Percentiles rank a stretch among this genome's conserved stretches.
Evolutionary conservation across 2,329 filamentous ascomycete species (phyloP).

Genomic region (Exophiala sideris): DNA sequence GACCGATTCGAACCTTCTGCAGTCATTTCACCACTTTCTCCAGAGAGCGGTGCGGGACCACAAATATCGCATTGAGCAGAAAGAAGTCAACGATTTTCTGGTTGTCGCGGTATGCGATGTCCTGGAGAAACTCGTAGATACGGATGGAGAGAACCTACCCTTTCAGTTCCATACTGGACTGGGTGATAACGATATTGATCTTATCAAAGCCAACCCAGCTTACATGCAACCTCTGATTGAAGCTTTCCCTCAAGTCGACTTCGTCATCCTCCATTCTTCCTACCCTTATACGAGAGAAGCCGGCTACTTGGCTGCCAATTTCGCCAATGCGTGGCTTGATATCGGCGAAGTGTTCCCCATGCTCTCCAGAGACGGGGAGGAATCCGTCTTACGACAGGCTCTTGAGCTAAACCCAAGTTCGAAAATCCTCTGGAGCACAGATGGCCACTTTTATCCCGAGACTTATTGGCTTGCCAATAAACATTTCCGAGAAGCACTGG

Average conservation of each 20-base stretch:
- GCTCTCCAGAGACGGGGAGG: conserved; percentile 72
- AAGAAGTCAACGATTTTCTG: conserved; percentile 66
- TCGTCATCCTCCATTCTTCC: conserved; percentile 74
- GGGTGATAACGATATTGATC: conserved; percentile 72
- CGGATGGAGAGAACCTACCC: conserved; percentile 48
- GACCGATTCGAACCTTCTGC: conserved; percentile 23
- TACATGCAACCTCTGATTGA: conserved; percentile 72
- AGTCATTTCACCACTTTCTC: conserved; percentile 27
- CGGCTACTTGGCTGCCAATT: conserved; percentile 73
- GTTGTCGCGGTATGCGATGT: conserved; percentile 62
- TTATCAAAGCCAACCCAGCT: conserved; percentile 68
- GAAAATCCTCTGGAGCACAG: conserved; percentile 77
- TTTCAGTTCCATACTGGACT: conserved; percentile 82
- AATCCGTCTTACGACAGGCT: conserved; percentile 65
- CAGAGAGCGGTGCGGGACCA: conserved; percentile 27
- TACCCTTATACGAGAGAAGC: conserved; percentile 79
- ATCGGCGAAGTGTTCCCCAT: conserved; percentile 80
- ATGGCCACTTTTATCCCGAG: conserved; percentile 76
- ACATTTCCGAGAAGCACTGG: conserved; percentile 68
- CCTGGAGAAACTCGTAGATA: conserved; percentile 46
- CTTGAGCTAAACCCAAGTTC: conserved; percentile 71
- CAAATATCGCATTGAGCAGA: conserved; percentile 52
- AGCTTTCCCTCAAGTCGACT: conserved; percentile 64
- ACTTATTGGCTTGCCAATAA: conserved; percentile 69
- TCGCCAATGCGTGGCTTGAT: conserved; percentile 76